A percentile compares a stretch with the other conserved stretches of the same genome.
Conservation (phyloP, 169 alveolate species). For the Plasmodium falciparum region DNA sequence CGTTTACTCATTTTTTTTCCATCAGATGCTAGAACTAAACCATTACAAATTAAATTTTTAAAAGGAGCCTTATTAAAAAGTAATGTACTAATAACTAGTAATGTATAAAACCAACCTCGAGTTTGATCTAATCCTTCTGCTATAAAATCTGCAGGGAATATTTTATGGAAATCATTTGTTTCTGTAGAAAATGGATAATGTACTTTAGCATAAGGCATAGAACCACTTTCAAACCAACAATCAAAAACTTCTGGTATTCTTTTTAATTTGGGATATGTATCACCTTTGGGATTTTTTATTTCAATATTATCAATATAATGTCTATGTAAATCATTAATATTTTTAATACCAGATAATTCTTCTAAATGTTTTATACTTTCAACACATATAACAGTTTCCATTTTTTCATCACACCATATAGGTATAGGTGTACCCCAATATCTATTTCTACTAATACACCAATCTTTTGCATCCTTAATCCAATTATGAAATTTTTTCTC, state of each 20-base stretch:
- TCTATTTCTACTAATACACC: slow-evolving; percentile 99
- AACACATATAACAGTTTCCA: slow-evolving; percentile 95
- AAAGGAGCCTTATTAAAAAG: slow-evolving; percentile 94
- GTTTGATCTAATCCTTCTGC: slow-evolving; percentile 99
- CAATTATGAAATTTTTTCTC: slow-evolving; percentile 99
- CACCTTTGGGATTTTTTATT: slow-evolving; percentile 97
- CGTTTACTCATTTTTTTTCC: slow-evolving; percentile 99
- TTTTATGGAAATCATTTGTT: slow-evolving; percentile 88
- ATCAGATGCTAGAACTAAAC: slow-evolving; percentile 96
- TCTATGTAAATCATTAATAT: slow-evolving; percentile 97
- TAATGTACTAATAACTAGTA: slow-evolving; percentile 95
- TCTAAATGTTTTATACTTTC: slow-evolving; percentile 93
- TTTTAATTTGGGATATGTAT: slow-evolving; percentile 90
- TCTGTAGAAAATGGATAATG: slow-evolving; percentile 98
- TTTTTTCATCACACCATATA: slow-evolving; percentile 97
- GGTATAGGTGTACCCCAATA: slow-evolving; percentile 99
- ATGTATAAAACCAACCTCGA: slow-evolving; percentile 98
- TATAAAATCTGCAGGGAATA: slow-evolving; percentile 99
- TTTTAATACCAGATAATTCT: slow-evolving; percentile 79
- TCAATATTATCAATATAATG: slow-evolving; percentile 97
- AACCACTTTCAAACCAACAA: slow-evolving; percentile 99
- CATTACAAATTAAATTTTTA: slow-evolving; percentile 96
- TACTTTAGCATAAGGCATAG: slow-evolving; percentile 98
- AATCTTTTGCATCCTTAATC: slow-evolving; percentile 99
- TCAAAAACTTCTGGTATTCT: slow-evolving; percentile 94